A percentile compares a stretch with the other conserved stretches of the same genome.
phyloP scores from a whole-genome alignment of 1,284 basidiomycete genomes.

The Cryptococcus floricola region DNA sequence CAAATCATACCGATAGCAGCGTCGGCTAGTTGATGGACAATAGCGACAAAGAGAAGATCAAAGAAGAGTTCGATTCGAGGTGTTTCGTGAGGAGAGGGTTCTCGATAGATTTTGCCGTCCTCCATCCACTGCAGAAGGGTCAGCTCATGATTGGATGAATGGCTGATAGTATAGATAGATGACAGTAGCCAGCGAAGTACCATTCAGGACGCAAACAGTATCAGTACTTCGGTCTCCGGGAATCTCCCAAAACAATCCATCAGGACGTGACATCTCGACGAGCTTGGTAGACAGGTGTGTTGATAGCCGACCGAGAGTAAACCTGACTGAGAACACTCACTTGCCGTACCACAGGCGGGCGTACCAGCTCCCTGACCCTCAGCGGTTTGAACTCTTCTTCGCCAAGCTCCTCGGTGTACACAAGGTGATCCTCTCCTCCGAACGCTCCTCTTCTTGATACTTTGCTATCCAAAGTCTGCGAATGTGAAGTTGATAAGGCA shows the following conservation, averaged over 20 bases:
- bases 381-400: slow-evolving; percentile 9
- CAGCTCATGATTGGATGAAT: not conserved
- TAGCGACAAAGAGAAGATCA: slow-evolving; percentile 49
- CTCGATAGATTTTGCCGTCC: slow-evolving; percentile 22
- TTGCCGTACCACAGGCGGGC: slow-evolving; percentile 27
- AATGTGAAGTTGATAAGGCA: no score
- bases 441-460: no score
- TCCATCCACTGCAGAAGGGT: not conserved
- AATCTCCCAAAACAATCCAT: not conserved
- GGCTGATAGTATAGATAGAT: not conserved
- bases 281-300: no score
- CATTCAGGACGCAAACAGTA: not conserved
- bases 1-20: slow-evolving; percentile 29
- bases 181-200: not conserved
- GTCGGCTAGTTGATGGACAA: slow-evolving; percentile 50
- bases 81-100: slow-evolving; percentile 23
- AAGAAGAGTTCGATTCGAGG: slow-evolving; percentile 50
- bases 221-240: no score
- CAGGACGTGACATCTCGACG: not conserved
- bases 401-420: no score
- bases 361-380: slow-evolving; percentile 22
- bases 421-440: no score
- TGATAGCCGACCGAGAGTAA: no score
- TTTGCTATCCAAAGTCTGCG: no score
- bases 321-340: slow-evolving; percentile 9